A percentile compares a stretch with the other conserved stretches of the same genome.
phyloP scores from a whole-genome alignment of 345 rosid genomes.

The Eutrema japonicum region DNA sequence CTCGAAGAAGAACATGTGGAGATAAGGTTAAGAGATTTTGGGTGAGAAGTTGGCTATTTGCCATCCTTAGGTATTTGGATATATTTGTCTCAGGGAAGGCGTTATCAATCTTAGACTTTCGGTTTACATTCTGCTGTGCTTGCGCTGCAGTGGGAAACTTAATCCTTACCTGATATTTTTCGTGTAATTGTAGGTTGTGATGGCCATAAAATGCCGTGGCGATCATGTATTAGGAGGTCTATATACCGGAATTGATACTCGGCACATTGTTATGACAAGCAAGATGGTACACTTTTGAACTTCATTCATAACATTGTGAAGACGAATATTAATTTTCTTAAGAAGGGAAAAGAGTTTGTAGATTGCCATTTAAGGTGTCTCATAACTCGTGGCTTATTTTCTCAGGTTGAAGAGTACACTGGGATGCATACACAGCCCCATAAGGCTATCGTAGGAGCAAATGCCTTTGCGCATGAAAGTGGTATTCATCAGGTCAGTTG shows the following conservation, averaged over 20 bases:
- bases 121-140: background rate
- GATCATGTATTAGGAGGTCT: slow-evolving; percentile 79
- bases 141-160: slow-evolving; percentile 5
- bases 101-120: background rate
- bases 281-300: slow-evolving; percentile 66
- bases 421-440: slow-evolving; percentile 92
- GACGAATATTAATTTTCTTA: background rate
- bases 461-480: slow-evolving; percentile 98
- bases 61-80: background rate
- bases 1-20: background rate
- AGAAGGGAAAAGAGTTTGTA: slow-evolving; percentile 3
- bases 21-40: background rate
- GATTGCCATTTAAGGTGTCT: slow-evolving; percentile 4
- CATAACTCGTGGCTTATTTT: slow-evolving; percentile 10
- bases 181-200: slow-evolving; percentile 63
- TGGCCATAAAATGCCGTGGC: slow-evolving; percentile 91
- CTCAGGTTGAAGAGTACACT: slow-evolving; percentile 90
- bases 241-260: slow-evolving; percentile 72
- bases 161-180: background rate
- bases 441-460: slow-evolving; percentile 95
- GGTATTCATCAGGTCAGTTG: slow-evolving; percentile 87
- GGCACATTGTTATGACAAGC: slow-evolving; percentile 87
- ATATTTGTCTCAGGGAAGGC: background rate
- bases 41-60: background rate
- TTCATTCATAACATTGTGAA: slow-evolving; percentile 2